Conservation (phyloP, 1,284 basidiomycete species). For the Tremellales sp. region DNA sequence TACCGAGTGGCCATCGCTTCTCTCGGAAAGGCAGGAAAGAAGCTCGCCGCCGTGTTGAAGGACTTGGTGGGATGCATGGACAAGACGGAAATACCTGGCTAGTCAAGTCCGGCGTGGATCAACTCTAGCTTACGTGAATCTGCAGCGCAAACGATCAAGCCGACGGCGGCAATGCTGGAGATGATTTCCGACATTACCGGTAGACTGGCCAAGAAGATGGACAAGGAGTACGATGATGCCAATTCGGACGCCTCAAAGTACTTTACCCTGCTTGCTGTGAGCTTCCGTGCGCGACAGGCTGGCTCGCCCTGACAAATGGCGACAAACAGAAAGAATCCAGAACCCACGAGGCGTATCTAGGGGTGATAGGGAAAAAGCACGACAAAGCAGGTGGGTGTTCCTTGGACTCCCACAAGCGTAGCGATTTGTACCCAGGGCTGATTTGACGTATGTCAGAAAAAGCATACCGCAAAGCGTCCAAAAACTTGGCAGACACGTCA, state of each 20-base stretch:
- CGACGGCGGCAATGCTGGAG: constrained; percentile 19
- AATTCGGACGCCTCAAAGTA: constrained; percentile 28
- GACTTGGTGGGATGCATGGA: constrained; percentile 21
- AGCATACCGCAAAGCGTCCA: constrained; percentile 29
- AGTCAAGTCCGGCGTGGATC: not conserved
- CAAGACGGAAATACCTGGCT: constrained; percentile 21
- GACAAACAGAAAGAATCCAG: constrained; percentile 23
- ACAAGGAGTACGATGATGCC: constrained; percentile 24
- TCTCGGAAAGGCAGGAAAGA: constrained; percentile 17
- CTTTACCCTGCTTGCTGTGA: constrained; percentile 26
- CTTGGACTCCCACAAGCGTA: not conserved
- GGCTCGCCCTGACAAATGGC: not conserved
- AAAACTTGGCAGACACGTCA: constrained; percentile 20
- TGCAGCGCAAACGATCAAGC: constrained; percentile 27
- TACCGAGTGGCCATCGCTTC: constrained; percentile 14
- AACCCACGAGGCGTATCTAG: constrained; percentile 27
- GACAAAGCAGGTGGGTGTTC: constrained; percentile 19
- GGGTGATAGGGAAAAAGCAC: constrained; percentile 23
- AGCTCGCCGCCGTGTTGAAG: constrained; percentile 20
- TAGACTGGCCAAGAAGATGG: constrained; percentile 23
- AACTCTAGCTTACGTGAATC: not conserved
- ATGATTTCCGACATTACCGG: constrained; percentile 11
- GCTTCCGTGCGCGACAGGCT: not conserved
- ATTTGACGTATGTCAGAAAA: constrained; percentile 12
- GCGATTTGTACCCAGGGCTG: not conserved